Evolutionary conservation across 2,329 filamentous ascomycete species (phyloP).

Genomic region (Cyphellophora attinorum): DNA sequence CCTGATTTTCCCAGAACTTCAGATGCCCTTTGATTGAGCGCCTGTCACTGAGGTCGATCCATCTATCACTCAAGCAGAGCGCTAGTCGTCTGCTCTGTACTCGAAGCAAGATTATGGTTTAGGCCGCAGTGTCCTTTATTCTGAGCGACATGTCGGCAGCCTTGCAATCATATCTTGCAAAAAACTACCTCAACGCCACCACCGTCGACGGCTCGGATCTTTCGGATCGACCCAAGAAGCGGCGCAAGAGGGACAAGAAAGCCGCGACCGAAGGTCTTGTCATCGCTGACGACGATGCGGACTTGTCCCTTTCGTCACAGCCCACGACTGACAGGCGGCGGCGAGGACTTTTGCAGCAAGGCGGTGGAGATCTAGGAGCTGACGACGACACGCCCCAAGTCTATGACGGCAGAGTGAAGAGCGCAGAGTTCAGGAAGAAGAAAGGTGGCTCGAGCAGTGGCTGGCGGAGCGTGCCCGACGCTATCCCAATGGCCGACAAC

Average conservation of each 20-base stretch:
- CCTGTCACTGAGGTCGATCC: no score
- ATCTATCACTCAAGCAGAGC: no score
- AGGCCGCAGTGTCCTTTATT: no score
- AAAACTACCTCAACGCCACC: constrained; percentile 75
- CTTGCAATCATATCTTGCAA: constrained; percentile 79
- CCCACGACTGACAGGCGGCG: constrained; percentile 19
- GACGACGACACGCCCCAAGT: constrained; percentile 25
- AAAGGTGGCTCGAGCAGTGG: constrained; percentile 64
- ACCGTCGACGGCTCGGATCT: constrained; percentile 23
- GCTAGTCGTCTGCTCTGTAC: no score
- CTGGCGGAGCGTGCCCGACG: constrained; percentile 32
- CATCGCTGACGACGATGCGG: constrained; percentile 30
- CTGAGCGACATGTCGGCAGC: no score
- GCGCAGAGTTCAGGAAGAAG: constrained; percentile 57
- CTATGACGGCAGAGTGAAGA: constrained; percentile 21
- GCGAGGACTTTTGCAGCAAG: constrained; percentile 5
- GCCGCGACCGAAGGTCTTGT: constrained; percentile 27
- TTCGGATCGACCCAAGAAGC: constrained; percentile 42
- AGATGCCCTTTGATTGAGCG: no score
- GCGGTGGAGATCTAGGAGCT: constrained; percentile 21
- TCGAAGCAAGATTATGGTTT: no score
- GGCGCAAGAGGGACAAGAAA: constrained; percentile 42
- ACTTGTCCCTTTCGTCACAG: constrained; percentile 17
- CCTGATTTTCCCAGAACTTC: no score
- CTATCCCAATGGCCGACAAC: constrained; percentile 3